Conservation (phyloP, 306 rosid genomes). For the Dalbergia oliveri region DNA sequence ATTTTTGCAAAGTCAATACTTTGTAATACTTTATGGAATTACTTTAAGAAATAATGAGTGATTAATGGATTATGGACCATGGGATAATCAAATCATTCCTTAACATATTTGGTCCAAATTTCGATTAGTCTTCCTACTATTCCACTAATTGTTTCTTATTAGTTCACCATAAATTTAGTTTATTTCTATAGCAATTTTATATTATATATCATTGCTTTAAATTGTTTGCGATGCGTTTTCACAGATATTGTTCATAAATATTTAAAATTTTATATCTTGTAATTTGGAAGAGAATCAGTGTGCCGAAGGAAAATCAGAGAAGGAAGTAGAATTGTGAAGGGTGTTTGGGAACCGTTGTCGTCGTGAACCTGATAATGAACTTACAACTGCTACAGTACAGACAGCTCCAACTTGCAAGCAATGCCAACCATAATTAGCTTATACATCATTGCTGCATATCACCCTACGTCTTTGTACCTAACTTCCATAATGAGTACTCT, state of each 20-base stretch:
- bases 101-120: background rate
- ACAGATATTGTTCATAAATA: background rate
- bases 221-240: background rate
- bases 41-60: too few relatives aligned
- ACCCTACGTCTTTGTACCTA: constrained; percentile 45
- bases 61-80: background rate
- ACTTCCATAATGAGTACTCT: constrained; percentile 35
- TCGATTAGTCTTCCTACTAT: background rate
- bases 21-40: too few relatives aligned
- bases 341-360: constrained; percentile 27
- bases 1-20: too few relatives aligned
- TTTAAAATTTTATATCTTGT: background rate
- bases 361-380: constrained; percentile 44
- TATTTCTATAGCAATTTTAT: background rate
- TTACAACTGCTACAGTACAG: constrained; percentile 50
- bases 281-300: too few relatives aligned
- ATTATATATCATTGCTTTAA: background rate
- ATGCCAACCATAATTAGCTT: constrained; percentile 52
- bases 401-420: constrained; percentile 65
- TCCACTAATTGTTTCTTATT: background rate
- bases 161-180: background rate
- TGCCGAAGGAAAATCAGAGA: background rate
- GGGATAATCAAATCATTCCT: background rate
- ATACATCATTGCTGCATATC: constrained; percentile 42
- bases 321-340: background rate